A percentile compares a stretch with the other conserved stretches of the same genome.
These are phyloP conservation scores for Suillus clintonianus DNA, from an alignment of 768 basidiomycete species.

Conservation along the genomic window DNA sequence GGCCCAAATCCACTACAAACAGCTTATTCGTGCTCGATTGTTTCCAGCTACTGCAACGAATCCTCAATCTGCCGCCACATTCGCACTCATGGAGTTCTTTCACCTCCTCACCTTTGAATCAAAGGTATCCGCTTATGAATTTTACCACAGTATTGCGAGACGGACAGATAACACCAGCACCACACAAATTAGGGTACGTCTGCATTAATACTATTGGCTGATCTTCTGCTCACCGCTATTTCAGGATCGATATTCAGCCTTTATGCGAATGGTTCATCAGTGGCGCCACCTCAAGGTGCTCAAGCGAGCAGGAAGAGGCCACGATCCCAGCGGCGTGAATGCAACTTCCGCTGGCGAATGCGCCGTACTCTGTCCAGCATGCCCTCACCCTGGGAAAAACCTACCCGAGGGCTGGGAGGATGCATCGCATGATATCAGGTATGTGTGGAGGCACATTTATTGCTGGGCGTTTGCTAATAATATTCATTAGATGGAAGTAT, in stretches of 20 bases:
- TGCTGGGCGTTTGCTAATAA: background rate
- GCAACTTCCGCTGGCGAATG: background rate
- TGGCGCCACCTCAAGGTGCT: background rate
- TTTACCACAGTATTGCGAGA: slow-evolving; percentile 22
- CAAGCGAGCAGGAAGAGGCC: background rate
- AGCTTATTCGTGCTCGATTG: slow-evolving; percentile 9
- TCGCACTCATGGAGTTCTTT: slow-evolving; percentile 24
- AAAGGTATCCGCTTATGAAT: slow-evolving; percentile 29
- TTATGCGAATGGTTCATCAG: background rate
- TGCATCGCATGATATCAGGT: background rate
- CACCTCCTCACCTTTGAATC: slow-evolving; percentile 30
- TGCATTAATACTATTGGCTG: background rate
- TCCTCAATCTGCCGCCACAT: slow-evolving; percentile 30
- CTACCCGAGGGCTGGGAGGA: background rate
- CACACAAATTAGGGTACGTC: background rate
- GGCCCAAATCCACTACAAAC: slow-evolving; percentile 7
- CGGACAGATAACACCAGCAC: slow-evolving; percentile 28
- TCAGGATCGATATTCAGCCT: background rate
- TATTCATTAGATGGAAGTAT: background rate
- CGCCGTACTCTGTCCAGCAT: background rate
- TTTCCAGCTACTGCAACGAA: slow-evolving; percentile 10
- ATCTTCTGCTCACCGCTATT: no score
- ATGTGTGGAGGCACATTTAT: background rate
- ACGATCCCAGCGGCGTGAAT: background rate
- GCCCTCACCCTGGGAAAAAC: background rate